A percentile compares a stretch with the other conserved stretches of the same genome.
Evolutionary conservation across 257 asterid species (phyloP).

Genomic region (Pogostemon cablin): DNA sequence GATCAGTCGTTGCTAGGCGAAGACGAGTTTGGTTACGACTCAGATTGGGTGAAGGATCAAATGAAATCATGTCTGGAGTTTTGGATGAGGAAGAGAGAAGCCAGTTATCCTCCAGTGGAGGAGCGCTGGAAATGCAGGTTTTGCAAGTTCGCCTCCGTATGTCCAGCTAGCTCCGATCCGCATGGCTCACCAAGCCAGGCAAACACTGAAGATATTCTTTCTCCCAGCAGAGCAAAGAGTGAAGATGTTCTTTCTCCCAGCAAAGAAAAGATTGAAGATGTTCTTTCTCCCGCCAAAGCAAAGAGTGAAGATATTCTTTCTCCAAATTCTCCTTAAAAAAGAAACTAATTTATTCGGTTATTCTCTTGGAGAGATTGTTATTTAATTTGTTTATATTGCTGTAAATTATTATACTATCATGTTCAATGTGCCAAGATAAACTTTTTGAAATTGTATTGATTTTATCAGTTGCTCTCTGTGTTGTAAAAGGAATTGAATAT

Average conservation of each 20-base stretch:
- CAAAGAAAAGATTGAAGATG: neutral
- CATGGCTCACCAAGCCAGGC: conserved; percentile 38
- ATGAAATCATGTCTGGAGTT: conserved; percentile 67
- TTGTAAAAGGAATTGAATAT: neutral
- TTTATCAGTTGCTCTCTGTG: neutral
- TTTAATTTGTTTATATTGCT: neutral
- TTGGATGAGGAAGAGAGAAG: conserved; percentile 78
- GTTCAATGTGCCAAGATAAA: neutral
- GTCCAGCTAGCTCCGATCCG: conserved; percentile 47
- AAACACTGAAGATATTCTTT: conserved; percentile 16
- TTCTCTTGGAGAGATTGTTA: conserved; percentile 11
- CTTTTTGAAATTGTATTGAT: conserved; percentile 6
- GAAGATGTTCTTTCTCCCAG: conserved; percentile 26
- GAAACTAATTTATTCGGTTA: neutral
- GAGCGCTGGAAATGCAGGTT: conserved; percentile 90
- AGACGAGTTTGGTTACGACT: conserved; percentile 61
- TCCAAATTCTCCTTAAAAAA: conserved; percentile 11
- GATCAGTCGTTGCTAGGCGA: conserved; percentile 85
- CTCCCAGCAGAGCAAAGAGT: neutral
- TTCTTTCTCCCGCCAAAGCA: conserved; percentile 39
- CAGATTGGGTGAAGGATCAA: conserved; percentile 61
- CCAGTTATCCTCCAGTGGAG: conserved; percentile 60
- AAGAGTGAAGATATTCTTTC: conserved; percentile 27
- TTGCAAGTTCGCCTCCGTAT: conserved; percentile 60
- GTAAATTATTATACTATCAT: conserved; percentile 1